A percentile compares a stretch with the other conserved stretches of the same genome.
These are phyloP conservation scores for Cladophialophora bantiana DNA, from an alignment of 2,329 filamentous ascomycete species.

Conservation along the genomic window DNA sequence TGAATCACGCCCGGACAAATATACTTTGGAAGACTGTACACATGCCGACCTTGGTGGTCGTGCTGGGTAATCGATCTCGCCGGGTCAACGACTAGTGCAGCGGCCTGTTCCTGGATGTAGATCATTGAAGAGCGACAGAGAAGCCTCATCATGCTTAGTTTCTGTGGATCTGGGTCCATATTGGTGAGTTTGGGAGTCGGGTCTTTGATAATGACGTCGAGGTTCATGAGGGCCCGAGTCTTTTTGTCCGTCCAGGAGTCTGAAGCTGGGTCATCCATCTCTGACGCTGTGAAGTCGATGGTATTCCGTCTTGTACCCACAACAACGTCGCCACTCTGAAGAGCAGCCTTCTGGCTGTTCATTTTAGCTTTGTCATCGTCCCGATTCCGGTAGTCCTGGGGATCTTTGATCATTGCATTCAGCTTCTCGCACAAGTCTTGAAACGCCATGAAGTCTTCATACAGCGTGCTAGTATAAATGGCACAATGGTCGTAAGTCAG, in stretches of 20 bases:
- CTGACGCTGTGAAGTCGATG: background rate
- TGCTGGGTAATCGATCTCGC: slow-evolving; percentile 11
- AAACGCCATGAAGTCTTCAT: slow-evolving; percentile 20
- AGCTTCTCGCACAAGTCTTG: slow-evolving; percentile 21
- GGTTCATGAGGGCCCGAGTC: slow-evolving; percentile 11
- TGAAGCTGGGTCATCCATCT: background rate
- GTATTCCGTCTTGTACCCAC: background rate
- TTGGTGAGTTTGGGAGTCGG: slow-evolving; percentile 3
- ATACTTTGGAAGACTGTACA: slow-evolving; percentile 15
- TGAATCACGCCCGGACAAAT: slow-evolving; percentile 18
- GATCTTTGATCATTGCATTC: slow-evolving; percentile 15
- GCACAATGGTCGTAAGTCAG: slow-evolving; percentile 20
- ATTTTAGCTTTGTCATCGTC: slow-evolving; percentile 11
- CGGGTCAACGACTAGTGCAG: slow-evolving; percentile 12
- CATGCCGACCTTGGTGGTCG: background rate
- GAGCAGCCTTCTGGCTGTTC: slow-evolving; percentile 5
- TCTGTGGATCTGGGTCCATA: slow-evolving; percentile 20
- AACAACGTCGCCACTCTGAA: background rate
- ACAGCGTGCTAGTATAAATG: slow-evolving; percentile 22
- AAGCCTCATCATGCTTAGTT: slow-evolving; percentile 20
- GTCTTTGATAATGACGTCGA: slow-evolving; percentile 14
- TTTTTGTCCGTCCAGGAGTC: slow-evolving; percentile 6
- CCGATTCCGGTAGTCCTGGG: slow-evolving; percentile 9
- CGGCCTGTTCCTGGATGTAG: slow-evolving; percentile 21
- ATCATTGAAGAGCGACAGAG: slow-evolving; percentile 22